Percentiles rank a stretch among this genome's conserved stretches.
Conservation (phyloP, 805 yeast genomes). For the Komagataella populi region DNA sequence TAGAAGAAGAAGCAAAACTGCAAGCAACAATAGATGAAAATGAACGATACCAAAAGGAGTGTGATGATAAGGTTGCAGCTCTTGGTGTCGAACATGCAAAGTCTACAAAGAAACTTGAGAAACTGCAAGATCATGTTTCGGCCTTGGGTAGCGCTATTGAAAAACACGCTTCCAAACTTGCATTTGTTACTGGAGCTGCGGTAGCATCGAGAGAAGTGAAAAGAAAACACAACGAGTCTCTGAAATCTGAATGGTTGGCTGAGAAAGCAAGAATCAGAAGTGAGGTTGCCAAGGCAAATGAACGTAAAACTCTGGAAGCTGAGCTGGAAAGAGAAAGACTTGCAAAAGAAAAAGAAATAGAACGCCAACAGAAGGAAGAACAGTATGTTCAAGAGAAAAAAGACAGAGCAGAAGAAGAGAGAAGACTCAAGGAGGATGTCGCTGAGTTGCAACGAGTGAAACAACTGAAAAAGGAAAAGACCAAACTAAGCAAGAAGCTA, state of each 20-base stretch:
- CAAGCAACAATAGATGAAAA: neutral
- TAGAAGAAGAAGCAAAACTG: slow-evolving; percentile 12
- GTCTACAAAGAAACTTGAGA: slow-evolving; percentile 22
- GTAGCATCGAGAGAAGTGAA: slow-evolving; percentile 22
- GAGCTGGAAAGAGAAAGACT: slow-evolving; percentile 24
- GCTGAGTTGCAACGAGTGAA: slow-evolving; percentile 20
- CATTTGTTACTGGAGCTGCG: slow-evolving; percentile 20
- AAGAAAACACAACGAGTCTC: slow-evolving; percentile 26
- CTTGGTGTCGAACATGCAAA: slow-evolving; percentile 21
- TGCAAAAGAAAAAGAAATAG: slow-evolving; percentile 21
- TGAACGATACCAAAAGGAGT: slow-evolving; percentile 18
- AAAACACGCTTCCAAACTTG: slow-evolving; percentile 29
- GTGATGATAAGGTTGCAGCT: slow-evolving; percentile 21
- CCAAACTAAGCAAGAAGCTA: slow-evolving; percentile 17
- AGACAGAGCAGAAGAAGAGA: slow-evolving; percentile 12
- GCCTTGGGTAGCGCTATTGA: slow-evolving; percentile 26
- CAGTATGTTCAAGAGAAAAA: slow-evolving; percentile 6
- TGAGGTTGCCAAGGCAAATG: slow-evolving; percentile 32
- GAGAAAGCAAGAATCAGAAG: slow-evolving; percentile 30
- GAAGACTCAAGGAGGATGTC: slow-evolving; percentile 16
- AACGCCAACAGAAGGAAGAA: slow-evolving; percentile 7
- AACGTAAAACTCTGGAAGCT: slow-evolving; percentile 23
- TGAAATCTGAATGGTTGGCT: slow-evolving; percentile 26
- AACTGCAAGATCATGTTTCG: slow-evolving; percentile 28
- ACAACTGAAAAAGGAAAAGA: slow-evolving; percentile 19